These are phyloP conservation scores for Globisporangium yorkense DNA, from an alignment of 352 stramenopile species.

Conservation along the genomic window DNA sequence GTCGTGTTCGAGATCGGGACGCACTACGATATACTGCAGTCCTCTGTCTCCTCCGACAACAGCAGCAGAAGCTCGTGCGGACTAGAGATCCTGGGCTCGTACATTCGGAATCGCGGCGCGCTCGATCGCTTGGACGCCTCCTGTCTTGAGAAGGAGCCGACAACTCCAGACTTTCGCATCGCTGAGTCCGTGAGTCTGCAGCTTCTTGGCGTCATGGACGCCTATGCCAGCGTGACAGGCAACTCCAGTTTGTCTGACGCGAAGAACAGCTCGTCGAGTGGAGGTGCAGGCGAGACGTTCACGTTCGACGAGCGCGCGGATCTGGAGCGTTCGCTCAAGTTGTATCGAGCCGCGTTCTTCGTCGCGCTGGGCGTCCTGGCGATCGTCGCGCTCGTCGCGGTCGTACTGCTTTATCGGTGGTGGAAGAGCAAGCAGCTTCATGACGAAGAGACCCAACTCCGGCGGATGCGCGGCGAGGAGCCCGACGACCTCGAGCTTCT, in stretches of 20 bases:
- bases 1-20: neutral
- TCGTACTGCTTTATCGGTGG: slow-evolving; percentile 4
- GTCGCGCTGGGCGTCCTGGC: slow-evolving; percentile 17
- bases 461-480: slow-evolving; percentile 32
- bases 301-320: slow-evolving; percentile 8
- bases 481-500: slow-evolving; percentile 36
- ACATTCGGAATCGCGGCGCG: neutral
- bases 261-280: neutral
- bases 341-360: slow-evolving; percentile 30
- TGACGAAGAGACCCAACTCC: slow-evolving; percentile 28
- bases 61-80: neutral
- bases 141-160: neutral
- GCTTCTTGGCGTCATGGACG: slow-evolving; percentile 1
- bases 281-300: neutral
- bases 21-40: neutral
- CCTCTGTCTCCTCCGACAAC: neutral
- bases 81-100: slow-evolving; percentile 5
- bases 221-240: neutral
- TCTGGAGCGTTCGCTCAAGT: slow-evolving; percentile 16
- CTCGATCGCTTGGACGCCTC: neutral
- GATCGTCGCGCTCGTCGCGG: slow-evolving; percentile 8
- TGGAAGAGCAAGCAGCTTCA: slow-evolving; percentile 14
- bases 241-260: neutral
- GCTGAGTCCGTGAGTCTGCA: slow-evolving; percentile 3
- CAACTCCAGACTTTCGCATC: neutral